phyloP scores from a whole-genome alignment of 164 flowering plant genomes.

The Magnolia kwangsiensis region DNA sequence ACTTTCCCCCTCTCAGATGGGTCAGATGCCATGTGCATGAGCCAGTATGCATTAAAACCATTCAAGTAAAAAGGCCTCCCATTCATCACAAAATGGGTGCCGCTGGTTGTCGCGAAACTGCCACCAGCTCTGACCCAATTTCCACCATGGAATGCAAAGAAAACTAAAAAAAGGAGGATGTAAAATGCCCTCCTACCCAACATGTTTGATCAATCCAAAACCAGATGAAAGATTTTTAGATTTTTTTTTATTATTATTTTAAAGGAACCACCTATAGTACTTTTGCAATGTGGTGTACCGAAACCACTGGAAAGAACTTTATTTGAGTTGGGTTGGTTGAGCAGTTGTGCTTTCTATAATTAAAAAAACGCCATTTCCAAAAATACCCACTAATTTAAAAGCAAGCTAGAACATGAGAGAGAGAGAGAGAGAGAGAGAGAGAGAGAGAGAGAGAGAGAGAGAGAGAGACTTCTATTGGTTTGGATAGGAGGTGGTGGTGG shows the following conservation, averaged over 20 bases:
- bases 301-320: not conserved
- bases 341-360: not conserved
- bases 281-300: not conserved
- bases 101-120: constrained; percentile 18
- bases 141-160: not conserved
- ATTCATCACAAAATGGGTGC: constrained; percentile 18
- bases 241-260: no score
- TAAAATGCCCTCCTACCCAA: not conserved
- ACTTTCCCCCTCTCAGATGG: constrained; percentile 36
- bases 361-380: not conserved
- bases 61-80: constrained; percentile 23
- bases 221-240: no score
- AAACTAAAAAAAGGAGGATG: not conserved
- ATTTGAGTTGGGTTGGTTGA: not conserved
- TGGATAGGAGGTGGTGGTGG: not conserved
- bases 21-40: constrained; percentile 47
- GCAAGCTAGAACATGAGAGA: not conserved
- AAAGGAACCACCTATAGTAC: not conserved
- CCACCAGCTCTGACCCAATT: not conserved
- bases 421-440: not conserved
- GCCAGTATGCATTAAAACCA: constrained; percentile 25
- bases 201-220: not conserved
- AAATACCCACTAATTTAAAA: not conserved
- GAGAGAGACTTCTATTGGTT: not conserved
- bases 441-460: not conserved